Evolutionary conservation across 1,284 basidiomycete species (phyloP).

Genomic region (Cutaneotrichosporon spelunceum): DNA sequence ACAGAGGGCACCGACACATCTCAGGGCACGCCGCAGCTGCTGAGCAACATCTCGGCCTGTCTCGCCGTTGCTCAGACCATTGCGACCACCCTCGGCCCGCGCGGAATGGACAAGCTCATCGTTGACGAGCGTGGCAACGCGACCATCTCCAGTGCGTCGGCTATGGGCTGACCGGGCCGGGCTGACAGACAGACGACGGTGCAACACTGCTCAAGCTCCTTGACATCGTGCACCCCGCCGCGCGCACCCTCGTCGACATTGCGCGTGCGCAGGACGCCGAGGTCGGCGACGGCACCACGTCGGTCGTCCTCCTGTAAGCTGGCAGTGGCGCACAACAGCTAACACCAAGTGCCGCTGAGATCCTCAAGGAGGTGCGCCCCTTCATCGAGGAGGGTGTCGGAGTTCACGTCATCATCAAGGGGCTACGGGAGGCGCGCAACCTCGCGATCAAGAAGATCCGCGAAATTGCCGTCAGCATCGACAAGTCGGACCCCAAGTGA

Average conservation of each 20-base stretch:
- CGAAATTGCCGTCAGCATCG: slow-evolving; percentile 83
- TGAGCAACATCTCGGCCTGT: slow-evolving; percentile 96
- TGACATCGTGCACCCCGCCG: slow-evolving; percentile 96
- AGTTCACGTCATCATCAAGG: slow-evolving; percentile 96
- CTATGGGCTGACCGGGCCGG: too few species aligned
- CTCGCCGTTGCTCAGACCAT: slow-evolving; percentile 84
- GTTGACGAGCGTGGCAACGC: slow-evolving; percentile 88
- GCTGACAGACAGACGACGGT: slow-evolving; percentile 66
- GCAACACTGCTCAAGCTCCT: slow-evolving; percentile 96
- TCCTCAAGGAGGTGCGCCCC: slow-evolving; percentile 85
- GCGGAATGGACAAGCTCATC: slow-evolving; percentile 97
- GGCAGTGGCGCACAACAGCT: neutral
- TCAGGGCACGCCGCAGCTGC: slow-evolving; percentile 87
- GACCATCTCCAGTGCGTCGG: slow-evolving; percentile 73
- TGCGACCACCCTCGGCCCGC: slow-evolving; percentile 91
- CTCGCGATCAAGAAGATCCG: slow-evolving; percentile 83
- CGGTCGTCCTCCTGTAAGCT: slow-evolving; percentile 72
- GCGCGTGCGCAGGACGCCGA: slow-evolving; percentile 97
- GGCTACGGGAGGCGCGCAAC: slow-evolving; percentile 82
- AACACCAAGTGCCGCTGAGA: slow-evolving; percentile 67
- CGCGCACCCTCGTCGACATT: slow-evolving; percentile 93
- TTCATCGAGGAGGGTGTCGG: slow-evolving; percentile 98
- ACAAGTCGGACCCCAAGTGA: slow-evolving; percentile 78
- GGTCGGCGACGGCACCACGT: slow-evolving; percentile 97
- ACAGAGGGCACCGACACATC: slow-evolving; percentile 91